Base-by-base conservation (phyloP, 805 yeast species). In the Priceomyces fermenticarens region DNA sequence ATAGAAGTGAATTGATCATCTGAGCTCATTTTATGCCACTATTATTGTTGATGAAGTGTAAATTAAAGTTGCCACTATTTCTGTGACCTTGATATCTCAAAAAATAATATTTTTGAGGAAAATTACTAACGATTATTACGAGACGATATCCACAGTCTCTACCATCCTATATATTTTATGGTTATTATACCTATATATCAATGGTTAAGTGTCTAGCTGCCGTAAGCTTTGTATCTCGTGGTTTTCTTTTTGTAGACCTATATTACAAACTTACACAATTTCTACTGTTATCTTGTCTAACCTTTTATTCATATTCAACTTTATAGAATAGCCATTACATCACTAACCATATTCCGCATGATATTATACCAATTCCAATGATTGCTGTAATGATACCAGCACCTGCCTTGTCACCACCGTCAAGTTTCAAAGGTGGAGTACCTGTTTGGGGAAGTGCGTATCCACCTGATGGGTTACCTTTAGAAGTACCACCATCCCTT, bases 381-480 rank as follows among this genome's bases (percentile, higher is more conserved):
- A 88, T 61, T 0, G 90, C 95, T 0, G 99, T 91, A 32, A 88
- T 61, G 15, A 90, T 69, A 36, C 95, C 95, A 1, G 97, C 97
- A 37, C 98, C 98, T 2, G 88, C 96, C 52, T 74, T 77, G 56
- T 88, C 96, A 7, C 75, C 78, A 0, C 57, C 48, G 15, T 69
- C 62, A 29, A 80, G 62, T 30, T 55, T 49, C 43, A 77, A 63
- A 17, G 78, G 73, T 14, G 67, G 49, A 8, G 67, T 55, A 41
- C 67, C 63, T 9, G 73, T 59, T 13, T 50, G 52, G 7, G 65
- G 48, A 8, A 68, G 50, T 43, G 67, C 67, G 29, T 78, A 69
- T 44, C 96, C 96, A 10, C 88, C 93, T 27, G 78, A 73, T 10
- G 80, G 77, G 58, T 78, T 73, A 43, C 91, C 90, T 3, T 51